Base-by-base conservation (phyloP, 2,329 filamentous ascomycete species). In the Beauveria australis region DNA sequence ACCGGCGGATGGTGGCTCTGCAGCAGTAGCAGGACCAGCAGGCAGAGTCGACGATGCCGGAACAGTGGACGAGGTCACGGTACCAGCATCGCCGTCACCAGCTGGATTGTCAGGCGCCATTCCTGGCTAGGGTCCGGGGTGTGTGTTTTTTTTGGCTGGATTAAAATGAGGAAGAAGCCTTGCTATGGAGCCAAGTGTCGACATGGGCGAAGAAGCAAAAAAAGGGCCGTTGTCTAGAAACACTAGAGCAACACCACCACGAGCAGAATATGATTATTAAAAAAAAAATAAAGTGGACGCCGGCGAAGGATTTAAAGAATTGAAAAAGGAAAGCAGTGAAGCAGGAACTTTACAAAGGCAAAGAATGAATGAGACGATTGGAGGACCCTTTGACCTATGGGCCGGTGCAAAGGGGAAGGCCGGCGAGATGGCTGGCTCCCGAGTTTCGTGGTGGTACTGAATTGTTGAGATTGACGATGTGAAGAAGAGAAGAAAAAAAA, bases 21-120 rank as follows among this genome's bases (percentile, higher is more conserved):
- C 22, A 28, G 67, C 62, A 33, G 30, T 33, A 49, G 62, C 54
- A 26, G 47, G 61, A 58, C 54, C 56, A 52, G 64, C 59, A 47
- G 61, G 30, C 51, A 28, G 30, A 58, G 30, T 41, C 33, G 44
- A 41, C 54, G 54, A 58, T 49, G 54, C 46, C 46, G 58, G 48
- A 40, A 30, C 28, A 47, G 54, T 57, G 49, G 57, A 49, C 22
- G 44, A 24, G 54, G 54, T 47, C 30, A 53, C 48, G 57, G 57
- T 53, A 43, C 40, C 47, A 51, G 46, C 58, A 57, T 47, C 58
- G 53, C 44, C 44, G 53, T 48, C 63, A 61, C 57, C 40, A 33
- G 48, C 48, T 53, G 48, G 57, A 59, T 53, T 46, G 41, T 53
- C 57, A 41, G 49, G 48, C 40, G 57, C 57, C 57, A 59, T 59